These are phyloP conservation scores for Sicyos baderoa DNA, from an alignment of 306 rosid genomes.

Conservation along the genomic window DNA sequence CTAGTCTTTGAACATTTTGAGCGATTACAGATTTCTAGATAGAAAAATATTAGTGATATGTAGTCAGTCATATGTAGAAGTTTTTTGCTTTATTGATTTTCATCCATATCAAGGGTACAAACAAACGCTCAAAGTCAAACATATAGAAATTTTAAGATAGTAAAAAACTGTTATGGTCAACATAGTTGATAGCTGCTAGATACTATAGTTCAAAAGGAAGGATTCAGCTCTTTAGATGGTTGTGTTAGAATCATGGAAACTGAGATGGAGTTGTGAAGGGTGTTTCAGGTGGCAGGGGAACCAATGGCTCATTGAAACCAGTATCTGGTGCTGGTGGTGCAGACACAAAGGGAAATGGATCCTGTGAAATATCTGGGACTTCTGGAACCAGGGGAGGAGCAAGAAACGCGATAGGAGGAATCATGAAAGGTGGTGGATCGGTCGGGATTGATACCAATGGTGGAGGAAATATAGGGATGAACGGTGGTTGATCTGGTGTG, in stretches of 20 bases:
- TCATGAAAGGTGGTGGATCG: slow-evolving; percentile 24
- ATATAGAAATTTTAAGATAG: not conserved
- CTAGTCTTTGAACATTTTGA: not conserved
- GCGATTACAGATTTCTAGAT: not conserved
- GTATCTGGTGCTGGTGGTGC: slow-evolving; percentile 33
- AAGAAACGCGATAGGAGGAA: slow-evolving; percentile 29
- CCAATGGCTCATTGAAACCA: slow-evolving; percentile 25
- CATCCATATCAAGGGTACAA: no score
- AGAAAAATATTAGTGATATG: not conserved
- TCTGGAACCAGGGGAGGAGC: slow-evolving; percentile 42
- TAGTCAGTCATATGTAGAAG: not conserved
- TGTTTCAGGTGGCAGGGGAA: slow-evolving; percentile 24
- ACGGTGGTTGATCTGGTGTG: slow-evolving; percentile 36
- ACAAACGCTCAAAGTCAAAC: not conserved
- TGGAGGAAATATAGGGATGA: slow-evolving; percentile 43
- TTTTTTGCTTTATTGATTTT: not conserved
- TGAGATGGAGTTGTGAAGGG: slow-evolving; percentile 22
- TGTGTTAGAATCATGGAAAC: slow-evolving; percentile 21
- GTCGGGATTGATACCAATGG: slow-evolving; percentile 38
- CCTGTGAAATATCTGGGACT: slow-evolving; percentile 30
- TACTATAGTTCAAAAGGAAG: not conserved
- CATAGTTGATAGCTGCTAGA: not conserved
- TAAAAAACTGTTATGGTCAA: slow-evolving; percentile 9
- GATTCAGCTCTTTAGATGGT: slow-evolving; percentile 11
- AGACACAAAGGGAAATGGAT: slow-evolving; percentile 31